Base-by-base conservation (phyloP, 1,284 basidiomycete genomes). In the Rhodotorula sp. region DNA sequence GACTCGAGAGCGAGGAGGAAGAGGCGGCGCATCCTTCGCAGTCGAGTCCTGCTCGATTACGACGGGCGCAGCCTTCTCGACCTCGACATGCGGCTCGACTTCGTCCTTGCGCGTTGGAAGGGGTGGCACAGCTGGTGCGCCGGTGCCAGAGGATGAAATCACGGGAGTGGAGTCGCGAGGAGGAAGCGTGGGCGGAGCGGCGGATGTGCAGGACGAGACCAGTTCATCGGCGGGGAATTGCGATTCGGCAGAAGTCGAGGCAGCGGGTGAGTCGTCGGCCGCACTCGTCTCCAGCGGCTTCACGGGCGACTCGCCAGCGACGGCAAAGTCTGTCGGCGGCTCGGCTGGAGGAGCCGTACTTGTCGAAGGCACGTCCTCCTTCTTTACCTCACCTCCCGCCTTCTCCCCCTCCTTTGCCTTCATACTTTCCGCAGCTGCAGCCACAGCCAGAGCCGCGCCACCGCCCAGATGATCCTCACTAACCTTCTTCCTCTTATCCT, bases 391-490 rank as follows among this genome's bases (percentile, higher is more conserved):
- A 13, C 4, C 7, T 20, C 17, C 17, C 32, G 32, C 17, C 13
- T 27, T 32, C 57, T 29, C 29, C 4, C 2, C 39, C n/a, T 39
- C 29, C 27, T n/a, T 27, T 36, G 51, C 39, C 22, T 22, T 15
- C 10, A 17, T 4, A 2, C 15, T 8, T 4, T 22, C 29, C 17
- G 46, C 13, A 3, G 34, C 52, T 0, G 55, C 20, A 9, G 7
- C 7, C 24, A 48, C 0, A 51, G 34, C 22, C 17, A n/a, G n/a
- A n/a, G 13, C 27, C 29, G 19, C 49, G 2, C 52, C 56, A 4
- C 57, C 65, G 19, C 61, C 61, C 1, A 70, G 36, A 39, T 70
- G 68, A 32, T 70, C 68, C 49, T 64, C 64, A 36, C 58, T 52
- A 4, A 70, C 68, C 52, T 20, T 24, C 49, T 61, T 55, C 61